A percentile compares a stretch with the other conserved stretches of the same genome.
Conservation (phyloP, 176 grass and related monocot genomes). For the Calamus simplicifolius region DNA sequence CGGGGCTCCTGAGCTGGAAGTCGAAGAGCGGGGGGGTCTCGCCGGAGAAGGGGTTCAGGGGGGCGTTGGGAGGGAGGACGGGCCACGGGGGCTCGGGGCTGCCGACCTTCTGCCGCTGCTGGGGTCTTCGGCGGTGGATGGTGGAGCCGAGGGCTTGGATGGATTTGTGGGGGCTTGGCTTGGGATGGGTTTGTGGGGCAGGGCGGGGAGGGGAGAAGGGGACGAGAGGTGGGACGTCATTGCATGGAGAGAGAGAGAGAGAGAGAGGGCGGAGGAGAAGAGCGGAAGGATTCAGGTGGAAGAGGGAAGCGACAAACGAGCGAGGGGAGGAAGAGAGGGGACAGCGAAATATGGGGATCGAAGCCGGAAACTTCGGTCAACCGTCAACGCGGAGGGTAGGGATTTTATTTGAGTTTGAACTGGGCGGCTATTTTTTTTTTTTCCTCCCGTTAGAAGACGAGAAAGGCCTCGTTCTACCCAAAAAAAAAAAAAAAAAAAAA, state of each 20-base stretch:
- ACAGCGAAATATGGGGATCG: not conserved
- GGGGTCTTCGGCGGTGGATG: not conserved
- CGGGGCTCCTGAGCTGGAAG: not conserved
- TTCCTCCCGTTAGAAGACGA: too few species aligned
- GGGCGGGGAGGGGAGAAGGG: not conserved
- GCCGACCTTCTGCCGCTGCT: not conserved
- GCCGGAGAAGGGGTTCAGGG: not conserved
- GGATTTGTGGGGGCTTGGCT: not conserved
- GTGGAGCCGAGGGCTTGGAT: not conserved
- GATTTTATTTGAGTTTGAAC: too few species aligned
- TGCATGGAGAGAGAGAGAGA: not conserved
- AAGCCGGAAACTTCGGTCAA: not conserved
- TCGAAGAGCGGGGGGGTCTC: not conserved
- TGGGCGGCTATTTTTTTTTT: too few species aligned
- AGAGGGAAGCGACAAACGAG: not conserved
- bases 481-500: too few species aligned
- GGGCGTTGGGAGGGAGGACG: conserved; percentile 1
- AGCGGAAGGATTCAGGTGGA: not conserved
- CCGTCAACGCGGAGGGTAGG: conserved; percentile 2
- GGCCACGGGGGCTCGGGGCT: conserved; percentile 2
- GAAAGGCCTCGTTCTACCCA: too few species aligned
- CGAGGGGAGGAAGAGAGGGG: not conserved
- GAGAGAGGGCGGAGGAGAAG: not conserved
- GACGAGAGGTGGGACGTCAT: conserved; percentile 20
- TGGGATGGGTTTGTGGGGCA: not conserved